A percentile compares a stretch with the other conserved stretches of the same genome.
These are phyloP conservation scores for Naganishia sp. DNA, from an alignment of 1,284 basidiomycete species.

Conservation along the genomic window DNA sequence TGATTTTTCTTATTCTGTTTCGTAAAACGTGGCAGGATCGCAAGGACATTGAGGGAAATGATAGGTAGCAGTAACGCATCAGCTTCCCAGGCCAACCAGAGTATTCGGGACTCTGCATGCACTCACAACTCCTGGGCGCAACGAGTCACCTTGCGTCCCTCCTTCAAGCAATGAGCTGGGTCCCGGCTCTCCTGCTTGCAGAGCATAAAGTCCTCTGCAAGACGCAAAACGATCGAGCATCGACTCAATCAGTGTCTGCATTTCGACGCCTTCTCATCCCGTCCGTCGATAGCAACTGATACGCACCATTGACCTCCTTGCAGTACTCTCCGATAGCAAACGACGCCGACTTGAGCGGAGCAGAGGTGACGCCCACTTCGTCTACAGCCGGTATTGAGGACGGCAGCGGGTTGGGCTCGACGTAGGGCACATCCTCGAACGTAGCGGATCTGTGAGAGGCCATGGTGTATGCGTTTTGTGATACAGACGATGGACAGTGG, in stretches of 20 bases:
- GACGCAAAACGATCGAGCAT: constrained; percentile 26
- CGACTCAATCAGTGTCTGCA: neutral
- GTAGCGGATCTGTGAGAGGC: constrained; percentile 44
- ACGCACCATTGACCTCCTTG: constrained; percentile 91
- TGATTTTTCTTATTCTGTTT: constrained; percentile 82
- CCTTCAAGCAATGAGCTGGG: constrained; percentile 91
- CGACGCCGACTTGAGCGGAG: constrained; percentile 90
- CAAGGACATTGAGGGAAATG: no score
- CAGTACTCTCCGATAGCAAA: constrained; percentile 97
- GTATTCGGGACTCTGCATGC: neutral
- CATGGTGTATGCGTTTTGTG: constrained; percentile 35
- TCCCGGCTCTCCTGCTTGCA: constrained; percentile 91
- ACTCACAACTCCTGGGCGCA: constrained; percentile 93
- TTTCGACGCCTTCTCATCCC: no score
- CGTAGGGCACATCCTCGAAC: constrained; percentile 58
- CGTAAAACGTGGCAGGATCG: no score
- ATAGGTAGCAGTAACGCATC: no score
- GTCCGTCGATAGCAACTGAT: constrained; percentile 44
- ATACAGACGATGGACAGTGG: neutral
- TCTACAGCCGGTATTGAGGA: constrained; percentile 75
- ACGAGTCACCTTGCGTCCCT: constrained; percentile 92
- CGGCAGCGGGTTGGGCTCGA: constrained; percentile 73
- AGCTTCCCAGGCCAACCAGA: neutral
- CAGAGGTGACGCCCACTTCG: constrained; percentile 89
- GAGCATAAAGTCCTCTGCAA: constrained; percentile 96